These are phyloP conservation scores for Pythium brassicae DNA, from an alignment of 352 stramenopile genomes.

Conservation along the genomic window DNA sequence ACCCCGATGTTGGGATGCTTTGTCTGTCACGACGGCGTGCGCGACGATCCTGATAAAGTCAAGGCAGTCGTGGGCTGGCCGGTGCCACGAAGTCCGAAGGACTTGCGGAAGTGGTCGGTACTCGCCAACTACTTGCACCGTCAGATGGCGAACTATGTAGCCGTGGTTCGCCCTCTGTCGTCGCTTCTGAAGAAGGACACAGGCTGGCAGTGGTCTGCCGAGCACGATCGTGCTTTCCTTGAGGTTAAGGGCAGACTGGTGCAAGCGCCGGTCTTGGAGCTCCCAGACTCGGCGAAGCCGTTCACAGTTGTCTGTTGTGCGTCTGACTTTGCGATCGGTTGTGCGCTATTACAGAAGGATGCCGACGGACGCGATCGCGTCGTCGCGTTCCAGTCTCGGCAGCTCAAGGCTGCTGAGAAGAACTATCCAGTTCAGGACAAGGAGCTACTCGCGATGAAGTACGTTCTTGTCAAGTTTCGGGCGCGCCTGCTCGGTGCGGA, in stretches of 20 bases:
- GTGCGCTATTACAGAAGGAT: conserved; percentile 1
- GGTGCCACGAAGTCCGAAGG: conserved; percentile 5
- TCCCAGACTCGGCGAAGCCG: conserved; percentile 4
- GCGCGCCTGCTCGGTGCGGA: conserved; percentile 18
- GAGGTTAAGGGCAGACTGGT: conserved; percentile 12
- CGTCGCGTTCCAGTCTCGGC: conserved; percentile 18
- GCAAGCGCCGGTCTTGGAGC: conserved; percentile 6
- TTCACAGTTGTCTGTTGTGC: conserved; percentile 20
- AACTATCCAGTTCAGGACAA: conserved; percentile 1
- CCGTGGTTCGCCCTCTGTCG: conserved; percentile 7
- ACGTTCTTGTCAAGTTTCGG: conserved; percentile 24
- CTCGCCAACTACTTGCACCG: conserved; percentile 19
- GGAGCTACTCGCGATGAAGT: conserved; percentile 19
- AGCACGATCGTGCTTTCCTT: conserved; percentile 14
- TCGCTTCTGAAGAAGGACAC: conserved; percentile 17
- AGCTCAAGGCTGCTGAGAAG: conserved; percentile 21
- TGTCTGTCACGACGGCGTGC: conserved; percentile 3
- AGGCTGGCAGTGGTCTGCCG: conserved; percentile 5
- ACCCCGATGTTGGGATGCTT: neutral
- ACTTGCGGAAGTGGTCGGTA: conserved; percentile 13
- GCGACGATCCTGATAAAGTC: conserved; percentile 17
- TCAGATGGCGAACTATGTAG: conserved; percentile 16
- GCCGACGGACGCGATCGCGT: neutral
- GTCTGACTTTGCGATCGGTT: conserved; percentile 19
- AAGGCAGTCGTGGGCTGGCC: conserved; percentile 7